phyloP scores from a whole-genome alignment of 1,139 yeast species.

The Zygoascus sp. region DNA sequence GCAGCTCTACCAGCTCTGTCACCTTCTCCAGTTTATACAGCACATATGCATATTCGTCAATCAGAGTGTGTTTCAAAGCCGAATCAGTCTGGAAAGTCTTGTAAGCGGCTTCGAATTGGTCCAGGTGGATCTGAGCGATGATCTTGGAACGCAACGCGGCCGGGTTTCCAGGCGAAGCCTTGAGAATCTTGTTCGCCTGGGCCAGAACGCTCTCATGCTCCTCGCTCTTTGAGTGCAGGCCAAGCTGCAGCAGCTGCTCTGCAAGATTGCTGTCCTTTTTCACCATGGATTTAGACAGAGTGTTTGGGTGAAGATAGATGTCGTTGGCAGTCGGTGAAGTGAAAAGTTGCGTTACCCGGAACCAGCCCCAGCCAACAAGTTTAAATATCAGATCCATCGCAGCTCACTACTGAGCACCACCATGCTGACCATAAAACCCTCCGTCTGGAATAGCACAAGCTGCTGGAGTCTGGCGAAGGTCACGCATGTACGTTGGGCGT shows the following conservation, averaged over 20 bases:
- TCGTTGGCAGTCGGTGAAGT: background rate
- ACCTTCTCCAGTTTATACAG: slow-evolving; percentile 62
- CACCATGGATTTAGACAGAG: background rate
- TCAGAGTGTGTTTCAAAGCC: slow-evolving; percentile 15
- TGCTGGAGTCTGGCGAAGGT: too few relatives aligned
- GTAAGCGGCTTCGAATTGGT: slow-evolving; percentile 56
- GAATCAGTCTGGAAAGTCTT: slow-evolving; percentile 32
- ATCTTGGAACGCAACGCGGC: slow-evolving; percentile 57
- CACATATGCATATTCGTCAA: slow-evolving; percentile 60
- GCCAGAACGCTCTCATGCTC: slow-evolving; percentile 47
- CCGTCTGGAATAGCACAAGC: too few relatives aligned
- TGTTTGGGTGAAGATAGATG: background rate
- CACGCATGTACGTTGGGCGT: too few relatives aligned
- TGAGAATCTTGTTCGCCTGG: slow-evolving; percentile 42
- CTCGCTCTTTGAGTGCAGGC: slow-evolving; percentile 44
- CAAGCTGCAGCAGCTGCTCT: slow-evolving; percentile 43
- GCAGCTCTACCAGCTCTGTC: slow-evolving; percentile 32
- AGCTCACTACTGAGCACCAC: too few relatives aligned
- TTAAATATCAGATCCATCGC: too few relatives aligned
- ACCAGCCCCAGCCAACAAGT: too few relatives aligned
- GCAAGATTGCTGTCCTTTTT: slow-evolving; percentile 14
- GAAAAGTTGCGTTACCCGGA: background rate
- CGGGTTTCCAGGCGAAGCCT: slow-evolving; percentile 43
- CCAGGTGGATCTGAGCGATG: slow-evolving; percentile 68
- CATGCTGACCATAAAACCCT: too few relatives aligned